Evolutionary conservation across 148 eudicot species (phyloP), one percentile per base, ranked within the genome.

Genomic region (Tetragonia tetragonoides): DNA sequence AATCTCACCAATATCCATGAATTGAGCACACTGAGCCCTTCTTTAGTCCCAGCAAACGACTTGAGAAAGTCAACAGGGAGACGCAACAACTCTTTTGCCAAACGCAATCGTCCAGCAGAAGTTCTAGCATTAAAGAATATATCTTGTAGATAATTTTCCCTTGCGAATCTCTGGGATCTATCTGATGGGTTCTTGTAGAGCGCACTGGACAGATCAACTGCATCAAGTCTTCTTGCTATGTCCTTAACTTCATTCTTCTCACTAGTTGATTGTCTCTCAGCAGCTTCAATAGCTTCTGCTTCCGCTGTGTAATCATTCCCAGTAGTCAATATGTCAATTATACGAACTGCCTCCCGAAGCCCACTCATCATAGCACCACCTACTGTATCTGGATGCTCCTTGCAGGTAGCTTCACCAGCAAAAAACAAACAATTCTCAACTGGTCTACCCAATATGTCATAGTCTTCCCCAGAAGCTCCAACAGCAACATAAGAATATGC

Each of bases 351-450:
- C 85, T 96, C 99, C 53, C 98, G 89, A 70, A 96, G 87, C 84
- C 99, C 99, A 84, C 98, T 96, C 97, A 96, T 86, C 97, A 96
- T 96, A 74, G 99, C 99, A 85, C 99, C 99, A 72, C 99, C 99
- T 47, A 96, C 99, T 14, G 99, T 96, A 78, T 96, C 99, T 41
- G 99, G 99, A 84, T 96, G 95, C 85, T 96, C 99, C 87, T 96
- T 96, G 85, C 99, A 96, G 44, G 99, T 96, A 66, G 99, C 99
- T 89, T 96, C 99, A 81, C 99, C 99, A 66, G 99, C 95, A 85
- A 96, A 96, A 87, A 96, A 96, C 78, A 96, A 81, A 84, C 97
- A 92, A 77, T 90, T 90, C 42, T 89, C 98, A 47, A 96, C 97
- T 66, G 99, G 99, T 81, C 87, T 87, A 53, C 98, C 99, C 77